A percentile compares a stretch with the other conserved stretches of the same genome.
These are phyloP conservation scores for Radiomyces spectabilis DNA, from an alignment of 192 early-diverging fungal genomes.

Conservation along the genomic window DNA sequence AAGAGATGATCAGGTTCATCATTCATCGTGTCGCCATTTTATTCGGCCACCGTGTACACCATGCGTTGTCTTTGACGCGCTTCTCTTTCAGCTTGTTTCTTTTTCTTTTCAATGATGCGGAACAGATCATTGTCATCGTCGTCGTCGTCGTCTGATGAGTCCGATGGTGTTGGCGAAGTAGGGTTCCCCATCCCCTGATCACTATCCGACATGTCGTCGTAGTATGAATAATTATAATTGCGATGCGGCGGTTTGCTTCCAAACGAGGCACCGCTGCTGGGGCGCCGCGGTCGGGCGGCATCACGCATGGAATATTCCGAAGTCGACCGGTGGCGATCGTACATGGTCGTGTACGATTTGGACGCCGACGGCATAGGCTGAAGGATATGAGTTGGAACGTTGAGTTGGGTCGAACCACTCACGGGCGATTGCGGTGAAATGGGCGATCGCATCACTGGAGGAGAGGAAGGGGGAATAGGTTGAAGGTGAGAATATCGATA, in stretches of 20 bases:
- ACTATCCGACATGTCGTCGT: background rate
- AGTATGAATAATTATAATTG: background rate
- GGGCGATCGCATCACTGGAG: background rate
- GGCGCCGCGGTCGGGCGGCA: no score
- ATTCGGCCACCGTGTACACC: background rate
- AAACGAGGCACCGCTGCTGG: no score
- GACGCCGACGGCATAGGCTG: background rate
- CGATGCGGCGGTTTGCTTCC: background rate
- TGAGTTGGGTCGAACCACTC: background rate
- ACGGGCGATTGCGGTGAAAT: background rate
- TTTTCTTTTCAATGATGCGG: slow-evolving; percentile 6
- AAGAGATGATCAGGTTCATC: background rate
- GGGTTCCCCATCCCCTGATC: background rate
- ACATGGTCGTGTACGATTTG: background rate
- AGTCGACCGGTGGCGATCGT: background rate
- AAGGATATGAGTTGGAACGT: background rate
- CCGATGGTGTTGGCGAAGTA: background rate
- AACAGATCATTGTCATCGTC: slow-evolving; percentile 6
- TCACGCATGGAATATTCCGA: no score
- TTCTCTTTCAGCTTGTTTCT: slow-evolving; percentile 3
- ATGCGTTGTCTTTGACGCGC: background rate
- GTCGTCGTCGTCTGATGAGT: slow-evolving; percentile 1
- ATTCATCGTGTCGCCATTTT: background rate
- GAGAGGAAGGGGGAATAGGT: no score
- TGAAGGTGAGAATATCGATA: background rate